Base-by-base conservation (phyloP, 306 rosid species). In the Aeschynomene evenia region DNA sequence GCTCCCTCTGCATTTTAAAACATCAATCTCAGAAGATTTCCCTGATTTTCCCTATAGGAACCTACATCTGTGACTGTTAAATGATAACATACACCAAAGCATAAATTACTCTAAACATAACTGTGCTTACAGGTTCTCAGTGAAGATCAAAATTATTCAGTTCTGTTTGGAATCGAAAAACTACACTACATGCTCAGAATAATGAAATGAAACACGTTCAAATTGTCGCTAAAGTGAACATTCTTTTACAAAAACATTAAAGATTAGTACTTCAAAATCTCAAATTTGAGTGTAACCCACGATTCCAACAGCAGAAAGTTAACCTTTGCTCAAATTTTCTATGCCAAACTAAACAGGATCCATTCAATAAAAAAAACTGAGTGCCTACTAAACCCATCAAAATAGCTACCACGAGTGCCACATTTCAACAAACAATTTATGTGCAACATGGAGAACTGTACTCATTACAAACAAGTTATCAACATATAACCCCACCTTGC, bases 1-100 rank as follows among this genome's bases (percentile, higher is more conserved):
- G 71, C 60, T 87, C 92, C 49, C 43, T 85, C 99, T 94, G 92
- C 79, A 79, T 81, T 49, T 75, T 28, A 39, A 79, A 50, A 81
- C 8, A 73, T 54, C 21, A 10, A 48, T 20, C 31, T 22, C 53
- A 75, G 60, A 65, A 80, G 10, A 50, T 50, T 70, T 49, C 39
- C 75, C n/a, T 42, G 26, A 5, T 40, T 26, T 26, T 53, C 42
- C 39, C 26, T 46, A 58, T 36, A 34, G 20, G 64, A 13, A 12
- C 64, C 49, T 22, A 49, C 9, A 68, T 52, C 9, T 50, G 14
- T 48, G 28, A 20, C 51, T n/a, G 12, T 23, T 58, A 19, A 75
- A 46, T 70, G 63, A 13, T 50, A 51, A 46, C 11, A 18, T 34
- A 39, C 19, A 21, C 31, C 36, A 77, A 48, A 33, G 49, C 50